Base-by-base conservation (phyloP, 192 early-diverging fungal species). In the Linnemannia schmuckeri region DNA sequence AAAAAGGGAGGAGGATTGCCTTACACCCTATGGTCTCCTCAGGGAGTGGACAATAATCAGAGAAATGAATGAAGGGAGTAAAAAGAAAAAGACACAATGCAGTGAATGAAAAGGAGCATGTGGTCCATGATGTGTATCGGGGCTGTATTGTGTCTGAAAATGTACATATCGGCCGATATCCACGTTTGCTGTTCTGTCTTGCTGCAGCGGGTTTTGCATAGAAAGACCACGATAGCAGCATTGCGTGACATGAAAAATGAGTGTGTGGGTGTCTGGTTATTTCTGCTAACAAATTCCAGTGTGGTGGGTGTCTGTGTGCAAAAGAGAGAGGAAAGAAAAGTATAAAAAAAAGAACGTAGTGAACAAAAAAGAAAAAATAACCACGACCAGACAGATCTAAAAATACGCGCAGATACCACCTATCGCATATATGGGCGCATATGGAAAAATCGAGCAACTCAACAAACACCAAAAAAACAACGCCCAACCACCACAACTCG, bases 251-350 rank as follows among this genome's bases (percentile, higher is more conserved):
- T 49, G 47, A 17, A 17, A 12, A 49, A 17, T 12, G 47, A 17
- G 10, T 49, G 47, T 49, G 9, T 49, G 42, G 42, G 6, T 49
- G 49, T 18, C 49, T 52, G 49, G 49, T 61, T 77, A 77, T 77
- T 77, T 68, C 75, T 77, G 75, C 41, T 24, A 18, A 68, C 42
- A 37, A 76, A 22, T 41, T 66, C 75, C 75, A 66, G 41, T 24
- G 61, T 66, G 61, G 61, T 30, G 8, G 8, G 24, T 63, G 61
- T 49, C 47, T 49, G 47, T 49, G 44, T 46, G 7, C 44, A 52
- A 52, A 52, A 5, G 47, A 17, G 15, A 49, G 57, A 20, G 27
- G 27, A 27, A 27, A 33, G 30, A 66, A 33, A 61, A n/a, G 8
- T 1, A 61, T 0, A 2, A 61, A 27, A 61, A n/a, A 61, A 61